Evolutionary conservation across 495 filamentous ascomycete species (phyloP), one percentile per base, ranked within the genome.

Genomic region (Aspergillus steynii): DNA sequence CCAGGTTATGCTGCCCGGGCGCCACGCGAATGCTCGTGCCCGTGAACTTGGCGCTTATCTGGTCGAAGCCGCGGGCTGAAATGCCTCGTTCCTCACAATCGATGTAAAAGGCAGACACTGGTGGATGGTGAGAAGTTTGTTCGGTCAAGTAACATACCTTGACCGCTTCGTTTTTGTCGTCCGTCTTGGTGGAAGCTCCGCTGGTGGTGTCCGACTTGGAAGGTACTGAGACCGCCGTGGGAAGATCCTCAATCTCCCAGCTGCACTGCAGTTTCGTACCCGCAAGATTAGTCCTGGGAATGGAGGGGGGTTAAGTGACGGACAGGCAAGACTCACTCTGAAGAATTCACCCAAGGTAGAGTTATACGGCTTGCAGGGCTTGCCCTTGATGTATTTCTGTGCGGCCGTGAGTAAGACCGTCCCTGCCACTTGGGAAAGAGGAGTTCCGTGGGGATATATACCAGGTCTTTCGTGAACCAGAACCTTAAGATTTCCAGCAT

Each of bases 351-450:
- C 95, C 47, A 99, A 74, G 7, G 91, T 91, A 45, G 93, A 97
- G 73, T 99, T 99, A 76, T 99, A 99, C 6, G 95, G 95, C 74
- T 99, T 99, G 85, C 92, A 97, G 9, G 95, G 95, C 78, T 93
- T 96, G 50, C 95, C 94, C 74, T 98, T 98, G 65, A 96, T 91
- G 68, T 97, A 99, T 86, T 98, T 99, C 82, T 90, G 68, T 60
- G 37, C 55, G 12, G 55, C 5, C 25, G 31, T 70, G 58, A 74
- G 70, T 55, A 29, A 65, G 53, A 45, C 12, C 0, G 20, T 27
- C 29, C 29, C 20, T 46, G 29, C 68, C 47, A 42, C 29, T 25
- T 48, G 48, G 20, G 20, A 20, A 20, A 31, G 5, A 27, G 20
- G 29, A 56, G 37, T 50, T 20, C 12, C 31, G n/a, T 31, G 52